A percentile compares a stretch with the other conserved stretches of the same genome.
Conservation (phyloP, 305 asterid genomes). For the Solanum hybrid region DNA sequence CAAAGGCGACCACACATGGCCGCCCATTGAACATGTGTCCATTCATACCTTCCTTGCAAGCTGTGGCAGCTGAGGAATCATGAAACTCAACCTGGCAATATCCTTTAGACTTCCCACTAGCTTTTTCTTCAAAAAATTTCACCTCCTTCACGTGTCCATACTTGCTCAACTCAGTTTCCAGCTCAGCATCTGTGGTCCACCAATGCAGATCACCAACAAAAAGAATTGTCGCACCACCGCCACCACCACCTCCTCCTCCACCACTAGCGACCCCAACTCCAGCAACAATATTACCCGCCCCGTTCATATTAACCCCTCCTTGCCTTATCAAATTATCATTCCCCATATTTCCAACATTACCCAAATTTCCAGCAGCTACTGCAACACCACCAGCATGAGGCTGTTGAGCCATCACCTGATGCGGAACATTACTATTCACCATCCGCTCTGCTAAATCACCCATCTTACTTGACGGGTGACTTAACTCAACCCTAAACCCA, state of each 20-base stretch:
- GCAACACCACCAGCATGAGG: conserved; percentile 18
- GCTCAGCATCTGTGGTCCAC: conserved; percentile 63
- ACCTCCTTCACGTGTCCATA: conserved; percentile 52
- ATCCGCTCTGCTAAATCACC: conserved; percentile 25
- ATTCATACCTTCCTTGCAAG: conserved; percentile 57
- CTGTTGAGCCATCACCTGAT: conserved; percentile 32
- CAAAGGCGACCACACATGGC: conserved; percentile 54
- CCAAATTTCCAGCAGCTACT: conserved; percentile 15
- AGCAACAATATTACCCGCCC: conserved; percentile 26
- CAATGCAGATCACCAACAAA: conserved; percentile 51
- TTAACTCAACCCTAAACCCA: conserved; percentile 52
- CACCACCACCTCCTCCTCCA: conserved; percentile 7
- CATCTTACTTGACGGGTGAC: conserved; percentile 25
- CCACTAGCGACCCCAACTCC: conserved; percentile 29
- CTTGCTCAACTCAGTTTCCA: conserved; percentile 39
- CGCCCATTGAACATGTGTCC: conserved; percentile 50
- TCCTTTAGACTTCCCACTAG: conserved; percentile 62
- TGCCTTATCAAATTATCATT: conserved; percentile 16
- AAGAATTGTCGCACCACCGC: conserved; percentile 30
- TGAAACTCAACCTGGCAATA: conserved; percentile 56
- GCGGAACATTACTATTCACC: conserved; percentile 19
- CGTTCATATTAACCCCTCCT: conserved; percentile 26
- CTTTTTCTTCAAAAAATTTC: conserved; percentile 50
- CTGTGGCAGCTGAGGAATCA: conserved; percentile 34
- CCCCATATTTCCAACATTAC: conserved; percentile 18